Conservation (phyloP, 2,329 filamentous ascomycete species). For the Plectosphaerella plurivora region DNA sequence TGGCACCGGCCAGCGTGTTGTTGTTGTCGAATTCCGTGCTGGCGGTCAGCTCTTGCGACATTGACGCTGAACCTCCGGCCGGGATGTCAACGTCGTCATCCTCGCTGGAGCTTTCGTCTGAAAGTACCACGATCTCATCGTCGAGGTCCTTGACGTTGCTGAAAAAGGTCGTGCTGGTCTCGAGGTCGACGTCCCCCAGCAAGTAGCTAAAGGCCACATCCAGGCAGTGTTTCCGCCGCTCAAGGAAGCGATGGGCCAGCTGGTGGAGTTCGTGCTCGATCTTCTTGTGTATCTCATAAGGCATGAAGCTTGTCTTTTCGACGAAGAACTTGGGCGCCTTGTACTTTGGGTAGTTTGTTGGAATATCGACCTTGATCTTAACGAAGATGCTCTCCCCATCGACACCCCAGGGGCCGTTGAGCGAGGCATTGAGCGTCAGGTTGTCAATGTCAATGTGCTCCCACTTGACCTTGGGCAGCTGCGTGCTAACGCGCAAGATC, state of each 20-base stretch:
- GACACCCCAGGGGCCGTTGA: conserved; percentile 61
- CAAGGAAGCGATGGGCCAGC: conserved; percentile 50
- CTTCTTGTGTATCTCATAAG: conserved; percentile 47
- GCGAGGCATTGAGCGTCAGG: conserved; percentile 52
- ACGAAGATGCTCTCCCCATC: conserved; percentile 55
- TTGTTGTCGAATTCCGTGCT: conserved; percentile 50
- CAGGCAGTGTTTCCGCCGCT: conserved; percentile 56
- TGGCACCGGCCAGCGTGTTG: conserved; percentile 45
- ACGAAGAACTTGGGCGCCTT: conserved; percentile 56
- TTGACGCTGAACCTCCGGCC: conserved; percentile 48
- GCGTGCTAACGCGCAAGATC: conserved; percentile 56
- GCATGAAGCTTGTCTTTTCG: conserved; percentile 59
- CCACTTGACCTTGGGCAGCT: conserved; percentile 61
- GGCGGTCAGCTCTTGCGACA: conserved; percentile 58
- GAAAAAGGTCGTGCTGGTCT: conserved; percentile 56
- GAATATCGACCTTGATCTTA: conserved; percentile 57
- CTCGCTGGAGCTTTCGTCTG: conserved; percentile 79
- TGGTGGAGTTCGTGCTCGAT: conserved; percentile 53
- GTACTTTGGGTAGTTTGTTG: conserved; percentile 52
- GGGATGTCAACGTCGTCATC: conserved; percentile 64
- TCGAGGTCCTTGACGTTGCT: conserved; percentile 61
- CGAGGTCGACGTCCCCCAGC: conserved; percentile 57
- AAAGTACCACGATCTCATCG: conserved; percentile 50
- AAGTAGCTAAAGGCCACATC: conserved; percentile 60
- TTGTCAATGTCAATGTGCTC: conserved; percentile 61